A percentile compares a stretch with the other conserved stretches of the same genome.
phyloP scores from a whole-genome alignment of 2,329 filamentous ascomycete species.

The Lachnellula suecica region DNA sequence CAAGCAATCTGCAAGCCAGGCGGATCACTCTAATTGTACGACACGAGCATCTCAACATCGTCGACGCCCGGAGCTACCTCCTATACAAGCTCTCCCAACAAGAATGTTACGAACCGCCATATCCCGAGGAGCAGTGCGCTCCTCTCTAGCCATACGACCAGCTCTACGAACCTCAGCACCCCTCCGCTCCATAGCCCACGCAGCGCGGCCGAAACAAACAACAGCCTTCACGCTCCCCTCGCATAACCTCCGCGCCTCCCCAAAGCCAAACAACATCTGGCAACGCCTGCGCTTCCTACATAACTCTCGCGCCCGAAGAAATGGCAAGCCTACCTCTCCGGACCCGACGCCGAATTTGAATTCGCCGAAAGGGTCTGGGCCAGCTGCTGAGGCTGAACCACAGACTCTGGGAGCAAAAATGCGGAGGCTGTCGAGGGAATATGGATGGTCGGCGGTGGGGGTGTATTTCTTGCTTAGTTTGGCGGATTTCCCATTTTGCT shows the following conservation, averaged over 20 bases:
- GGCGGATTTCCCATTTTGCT: slow-evolving; percentile 93
- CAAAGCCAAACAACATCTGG: slow-evolving; percentile 16
- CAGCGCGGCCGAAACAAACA: slow-evolving; percentile 11
- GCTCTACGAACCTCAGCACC: slow-evolving; percentile 6
- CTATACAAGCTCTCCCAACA: background rate
- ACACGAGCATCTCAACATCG: slow-evolving; percentile 6
- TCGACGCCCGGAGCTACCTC: background rate
- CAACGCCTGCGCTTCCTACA: slow-evolving; percentile 24
- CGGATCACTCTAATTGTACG: background rate
- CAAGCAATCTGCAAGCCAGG: background rate
- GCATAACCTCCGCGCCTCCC: slow-evolving; percentile 9
- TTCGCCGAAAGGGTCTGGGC: background rate
- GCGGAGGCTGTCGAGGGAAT: slow-evolving; percentile 84
- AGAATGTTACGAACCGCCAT: slow-evolving; percentile 23
- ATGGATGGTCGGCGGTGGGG: slow-evolving; percentile 91
- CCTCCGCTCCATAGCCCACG: slow-evolving; percentile 1
- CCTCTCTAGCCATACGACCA: slow-evolving; percentile 13
- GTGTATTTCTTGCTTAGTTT: slow-evolving; percentile 83
- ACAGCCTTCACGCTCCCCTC: slow-evolving; percentile 25
- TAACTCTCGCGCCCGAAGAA: slow-evolving; percentile 18
- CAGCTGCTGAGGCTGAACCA: slow-evolving; percentile 19
- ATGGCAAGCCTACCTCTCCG: slow-evolving; percentile 11
- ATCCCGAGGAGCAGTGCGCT: slow-evolving; percentile 14
- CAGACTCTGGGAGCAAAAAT: slow-evolving; percentile 41
- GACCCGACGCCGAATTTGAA: slow-evolving; percentile 12